Evolutionary conservation across 1,139 yeast genomes (phyloP).

Genomic region (Debaryomyces fabryi): DNA sequence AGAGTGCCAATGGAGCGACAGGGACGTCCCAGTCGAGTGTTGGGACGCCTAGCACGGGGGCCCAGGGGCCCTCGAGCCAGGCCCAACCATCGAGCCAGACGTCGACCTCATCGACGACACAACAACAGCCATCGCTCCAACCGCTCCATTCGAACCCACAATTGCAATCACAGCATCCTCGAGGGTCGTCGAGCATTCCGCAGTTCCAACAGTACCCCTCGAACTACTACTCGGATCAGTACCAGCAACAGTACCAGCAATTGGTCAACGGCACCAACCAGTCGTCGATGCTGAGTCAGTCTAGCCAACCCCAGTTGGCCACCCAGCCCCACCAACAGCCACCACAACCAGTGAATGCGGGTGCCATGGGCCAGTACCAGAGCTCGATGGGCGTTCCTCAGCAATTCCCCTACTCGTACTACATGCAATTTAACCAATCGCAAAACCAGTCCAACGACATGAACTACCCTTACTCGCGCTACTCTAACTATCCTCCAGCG

Average conservation of each 20-base stretch:
- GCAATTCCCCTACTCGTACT: conserved; percentile 14
- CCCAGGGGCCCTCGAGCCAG: conserved; percentile 10
- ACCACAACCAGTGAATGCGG: conserved; percentile 14
- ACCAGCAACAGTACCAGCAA: conserved; percentile 14
- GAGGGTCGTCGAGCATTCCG: conserved; percentile 14
- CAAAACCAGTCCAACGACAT: conserved; percentile 9
- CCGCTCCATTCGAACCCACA: conserved; percentile 8
- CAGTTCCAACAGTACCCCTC: conserved; percentile 14
- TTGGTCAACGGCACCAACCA: conserved; percentile 20
- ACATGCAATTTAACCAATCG: conserved; percentile 15
- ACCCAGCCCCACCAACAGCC: conserved; percentile 9
- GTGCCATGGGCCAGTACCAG: conserved; percentile 14
- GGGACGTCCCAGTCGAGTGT: neutral
- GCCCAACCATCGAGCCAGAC: conserved; percentile 9
- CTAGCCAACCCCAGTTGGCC: conserved; percentile 5
- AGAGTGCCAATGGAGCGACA: neutral
- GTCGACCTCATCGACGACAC: conserved; percentile 5
- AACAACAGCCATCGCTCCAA: conserved; percentile 8
- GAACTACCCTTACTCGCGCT: conserved; percentile 10
- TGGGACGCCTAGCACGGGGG: conserved; percentile 2
- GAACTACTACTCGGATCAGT: conserved; percentile 14
- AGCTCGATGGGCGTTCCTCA: conserved; percentile 12
- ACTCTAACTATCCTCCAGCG: conserved; percentile 9
- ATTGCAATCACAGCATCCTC: conserved; percentile 11
- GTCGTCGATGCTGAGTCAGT: conserved; percentile 17